A percentile compares a stretch with the other conserved stretches of the same genome.
Evolutionary conservation across 306 rosid genomes (phyloP).

Genomic region (Leucaena leucocephala): DNA sequence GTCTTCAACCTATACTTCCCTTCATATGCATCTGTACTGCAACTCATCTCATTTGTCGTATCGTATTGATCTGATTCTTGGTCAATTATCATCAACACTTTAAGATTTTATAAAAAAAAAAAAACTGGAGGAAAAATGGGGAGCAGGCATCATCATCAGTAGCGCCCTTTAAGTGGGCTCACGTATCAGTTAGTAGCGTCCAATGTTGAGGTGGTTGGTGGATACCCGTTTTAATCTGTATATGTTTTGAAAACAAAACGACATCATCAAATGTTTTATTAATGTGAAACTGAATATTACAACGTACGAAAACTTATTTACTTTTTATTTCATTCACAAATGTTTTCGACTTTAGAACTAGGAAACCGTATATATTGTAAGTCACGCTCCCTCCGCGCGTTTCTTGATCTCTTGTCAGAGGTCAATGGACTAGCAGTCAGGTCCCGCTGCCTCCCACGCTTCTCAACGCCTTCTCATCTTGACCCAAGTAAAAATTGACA

Average conservation of each 20-base stretch:
- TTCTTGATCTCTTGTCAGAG: no score
- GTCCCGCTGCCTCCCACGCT: no score
- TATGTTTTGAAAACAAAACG: background rate
- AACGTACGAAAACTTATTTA: background rate
- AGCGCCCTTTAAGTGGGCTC: constrained; percentile 18
- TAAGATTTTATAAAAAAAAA: no score
- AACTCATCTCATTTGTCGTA: background rate
- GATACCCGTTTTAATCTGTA: background rate
- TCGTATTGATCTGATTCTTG: constrained; percentile 1
- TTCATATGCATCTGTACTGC: background rate
- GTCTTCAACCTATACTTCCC: background rate
- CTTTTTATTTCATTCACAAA: background rate
- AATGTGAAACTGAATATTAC: background rate
- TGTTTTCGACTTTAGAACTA: no score
- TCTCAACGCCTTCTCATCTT: no score
- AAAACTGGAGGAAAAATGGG: background rate
- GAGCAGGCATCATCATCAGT: background rate
- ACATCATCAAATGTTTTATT: background rate
- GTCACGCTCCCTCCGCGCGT: no score
- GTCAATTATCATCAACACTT: background rate
- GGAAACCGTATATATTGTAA: background rate
- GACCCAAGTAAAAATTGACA: no score
- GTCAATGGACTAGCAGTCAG: no score
- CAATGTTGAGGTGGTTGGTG: constrained; percentile 17
- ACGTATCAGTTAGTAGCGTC: constrained; percentile 7